Evolutionary conservation across 164 flowering plant genomes (phyloP).

Genomic region (Annona cherimola): DNA sequence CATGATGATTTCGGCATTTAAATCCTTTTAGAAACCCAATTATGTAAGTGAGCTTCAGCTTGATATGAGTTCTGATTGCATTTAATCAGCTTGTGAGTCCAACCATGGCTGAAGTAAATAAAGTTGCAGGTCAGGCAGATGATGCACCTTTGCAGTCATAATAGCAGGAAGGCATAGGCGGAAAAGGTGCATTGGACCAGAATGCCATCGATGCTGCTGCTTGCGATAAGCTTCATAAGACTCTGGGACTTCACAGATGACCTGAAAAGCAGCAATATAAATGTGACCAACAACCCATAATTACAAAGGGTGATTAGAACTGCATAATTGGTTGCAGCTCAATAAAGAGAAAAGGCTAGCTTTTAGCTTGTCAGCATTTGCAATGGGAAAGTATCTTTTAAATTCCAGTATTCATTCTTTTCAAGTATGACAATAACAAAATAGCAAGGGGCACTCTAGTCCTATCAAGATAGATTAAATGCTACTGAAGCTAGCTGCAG

Average conservation of each 20-base stretch:
- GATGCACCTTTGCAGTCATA: constrained; percentile 54
- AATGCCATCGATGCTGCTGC: constrained; percentile 90
- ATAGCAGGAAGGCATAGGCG: constrained; percentile 68
- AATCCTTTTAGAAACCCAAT: too few species aligned
- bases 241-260: constrained; percentile 78
- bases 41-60: not conserved
- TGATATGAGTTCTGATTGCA: not conserved
- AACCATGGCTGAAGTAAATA: not conserved
- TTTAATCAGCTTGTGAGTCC: not conserved
- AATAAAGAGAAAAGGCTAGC: not conserved
- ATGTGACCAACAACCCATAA: not conserved
- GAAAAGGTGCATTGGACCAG: constrained; percentile 88
- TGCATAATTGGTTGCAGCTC: not conserved
- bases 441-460: not conserved
- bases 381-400: not conserved
- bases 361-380: not conserved
- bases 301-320: not conserved
- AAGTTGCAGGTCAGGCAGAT: not conserved
- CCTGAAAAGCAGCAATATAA: constrained; percentile 27
- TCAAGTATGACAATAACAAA: not conserved
- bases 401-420: not conserved
- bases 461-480: not conserved
- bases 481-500: not conserved
- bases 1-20: too few species aligned
- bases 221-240: constrained; percentile 79